Base-by-base conservation (phyloP, 1,284 basidiomycete genomes). In the Apiotrichum akiyoshidainum region DNA sequence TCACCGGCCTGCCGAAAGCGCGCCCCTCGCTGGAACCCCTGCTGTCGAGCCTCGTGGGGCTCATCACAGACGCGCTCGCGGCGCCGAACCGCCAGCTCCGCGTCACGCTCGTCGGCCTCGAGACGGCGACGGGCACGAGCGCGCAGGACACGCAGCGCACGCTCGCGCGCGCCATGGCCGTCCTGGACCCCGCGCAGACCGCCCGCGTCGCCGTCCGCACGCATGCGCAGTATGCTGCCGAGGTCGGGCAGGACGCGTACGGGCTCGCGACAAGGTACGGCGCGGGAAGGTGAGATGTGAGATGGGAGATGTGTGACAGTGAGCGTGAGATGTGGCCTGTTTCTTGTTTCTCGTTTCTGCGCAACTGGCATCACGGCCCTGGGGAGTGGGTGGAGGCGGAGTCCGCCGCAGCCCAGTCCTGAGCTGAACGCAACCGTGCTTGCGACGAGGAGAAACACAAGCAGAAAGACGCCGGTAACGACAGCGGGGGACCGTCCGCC, bases 81-180 rank as follows among this genome's bases (percentile, higher is more conserved):
- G n/a, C 6, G 4, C 14, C 14, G 11, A 33, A 52, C 17, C 40
- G 48, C 1, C 5, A 44, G 1, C 33, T 57, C 19, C 5, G 3
- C 8, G 54, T 57, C n/a, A 55, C 58, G 22, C 35, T 63, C 19
- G 61, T 63, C 13, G 61, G 58, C 13, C 47, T 45, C 8, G 47
- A 63, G 49, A 39, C 33, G 44, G 45, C 57, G 19, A 41, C 33
- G 33, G 52, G 37, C 14, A 16, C 17, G 46, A 44, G 3, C 26
- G n/a, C 11, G 41, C 34, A 13, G 46, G 46, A 41, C 47, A 19
- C 35, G 41, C 7, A 52, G 33, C 19, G n/a, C 4, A 54, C 51
- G 5, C 12, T 9, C 4, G 46, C 11, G 16, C 37, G 26, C 2
- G 46, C 50, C 2, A 9, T 16, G 1, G 46, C 46, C 2, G 17